These are phyloP conservation scores for Xylariaceae sp. DNA, from an alignment of 2,329 filamentous ascomycete genomes.

Conservation along the genomic window DNA sequence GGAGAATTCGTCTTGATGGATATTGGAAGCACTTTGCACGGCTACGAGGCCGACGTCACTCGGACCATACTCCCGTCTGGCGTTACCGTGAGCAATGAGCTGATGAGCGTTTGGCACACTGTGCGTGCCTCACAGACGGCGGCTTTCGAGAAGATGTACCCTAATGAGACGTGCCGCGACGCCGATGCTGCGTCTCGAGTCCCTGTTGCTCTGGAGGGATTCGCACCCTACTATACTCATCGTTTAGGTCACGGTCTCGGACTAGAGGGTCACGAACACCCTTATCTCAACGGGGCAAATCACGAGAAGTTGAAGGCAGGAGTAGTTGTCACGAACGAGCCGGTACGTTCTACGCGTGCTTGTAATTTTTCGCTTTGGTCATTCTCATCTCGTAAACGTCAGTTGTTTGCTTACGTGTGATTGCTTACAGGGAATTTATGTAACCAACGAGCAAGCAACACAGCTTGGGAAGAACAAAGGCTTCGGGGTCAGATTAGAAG, in stretches of 20 bases:
- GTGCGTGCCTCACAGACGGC: conserved; percentile 36
- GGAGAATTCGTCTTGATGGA: conserved; percentile 40
- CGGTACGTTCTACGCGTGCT: conserved; percentile 30
- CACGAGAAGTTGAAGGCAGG: conserved; percentile 36
- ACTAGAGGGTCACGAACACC: conserved; percentile 40
- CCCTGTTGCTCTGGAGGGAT: conserved; percentile 32
- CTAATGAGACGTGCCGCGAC: conserved; percentile 37
- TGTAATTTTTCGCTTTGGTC: not conserved
- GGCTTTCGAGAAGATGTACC: conserved; percentile 35
- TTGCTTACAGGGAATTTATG: conserved; percentile 37
- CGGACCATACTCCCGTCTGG: conserved; percentile 37
- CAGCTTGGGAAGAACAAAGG: conserved; percentile 32
- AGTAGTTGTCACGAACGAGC: conserved; percentile 39
- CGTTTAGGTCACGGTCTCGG: conserved; percentile 39
- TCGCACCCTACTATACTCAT: conserved; percentile 39
- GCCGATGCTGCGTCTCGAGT: conserved; percentile 38
- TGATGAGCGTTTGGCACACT: conserved; percentile 36
- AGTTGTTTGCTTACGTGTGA: not conserved
- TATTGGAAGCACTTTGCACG: conserved; percentile 39
- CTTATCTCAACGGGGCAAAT: conserved; percentile 41
- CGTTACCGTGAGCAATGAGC: conserved; percentile 31
- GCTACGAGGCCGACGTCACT: conserved; percentile 40
- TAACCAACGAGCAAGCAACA: conserved; percentile 39
- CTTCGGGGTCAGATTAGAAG: conserved; percentile 39
- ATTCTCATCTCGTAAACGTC: not conserved